Evolutionary conservation across 352 stramenopile species (phyloP), one percentile per base, ranked within the genome.

Genomic region (Pythium sukuiense): DNA sequence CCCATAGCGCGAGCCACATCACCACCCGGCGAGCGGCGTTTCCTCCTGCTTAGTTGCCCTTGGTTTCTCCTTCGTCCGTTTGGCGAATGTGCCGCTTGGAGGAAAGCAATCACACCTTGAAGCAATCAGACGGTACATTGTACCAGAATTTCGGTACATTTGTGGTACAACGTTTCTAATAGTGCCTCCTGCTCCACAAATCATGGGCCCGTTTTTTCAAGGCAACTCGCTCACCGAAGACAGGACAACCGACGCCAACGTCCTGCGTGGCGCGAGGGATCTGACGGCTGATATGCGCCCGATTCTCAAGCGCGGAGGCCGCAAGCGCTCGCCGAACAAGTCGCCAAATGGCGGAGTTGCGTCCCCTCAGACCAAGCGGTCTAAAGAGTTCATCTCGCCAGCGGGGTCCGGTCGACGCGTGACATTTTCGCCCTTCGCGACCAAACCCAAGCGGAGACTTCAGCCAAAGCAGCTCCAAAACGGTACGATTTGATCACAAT

Each of bases 341-440:
- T 65, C 66, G 26, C 55, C 70, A 1, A 69, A 55, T 30, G 54
- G 12, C 5, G 50, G 54, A n/a, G 56, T 50, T 29, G 54, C 29
- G 14, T 67, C 65, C 16, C 32, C 58, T 29, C 59, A 74, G 33
- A 60, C 63, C 45, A 76, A 76, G 45, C 67, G 57, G 39, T 29
- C 12, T 2, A 61, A 46, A 14, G 67, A 73, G 46, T 70, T 86
- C n/a, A 43, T 67, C n/a, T 63, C 72, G 66, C 60, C 75, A 16
- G 67, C 61, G 0, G 70, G 65, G 39, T 35, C 32, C 32, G 32
- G 32, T 35, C 79, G 85, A 29, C 81, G 74, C 46, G 85, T 93
- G 53, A 90, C 76, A 30, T 93, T 93, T 67, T 93, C 85, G 20
- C 85, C 81, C 39, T 93, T 93, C 59, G 79, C 83, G 6, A 87